Evolutionary conservation across 2,329 filamentous ascomycete species (phyloP).

Genomic region (Cladophialophora chaetospira): DNA sequence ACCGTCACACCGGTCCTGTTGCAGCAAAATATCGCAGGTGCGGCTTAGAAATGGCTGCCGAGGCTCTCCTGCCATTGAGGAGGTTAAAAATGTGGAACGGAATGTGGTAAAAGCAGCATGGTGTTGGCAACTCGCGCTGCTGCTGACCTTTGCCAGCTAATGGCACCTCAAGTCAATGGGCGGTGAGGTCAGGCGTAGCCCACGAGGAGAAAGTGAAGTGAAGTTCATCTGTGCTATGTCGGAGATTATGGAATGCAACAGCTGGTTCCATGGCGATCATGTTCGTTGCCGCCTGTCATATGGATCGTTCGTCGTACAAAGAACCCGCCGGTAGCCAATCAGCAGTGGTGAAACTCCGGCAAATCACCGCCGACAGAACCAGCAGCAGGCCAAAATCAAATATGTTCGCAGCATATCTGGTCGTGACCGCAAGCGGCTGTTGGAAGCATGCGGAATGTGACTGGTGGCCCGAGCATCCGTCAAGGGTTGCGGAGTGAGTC

Average conservation of each 20-base stretch:
- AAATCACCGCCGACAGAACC: constrained; percentile 23
- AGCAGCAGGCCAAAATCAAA: constrained; percentile 17
- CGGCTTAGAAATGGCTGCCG: too few species aligned
- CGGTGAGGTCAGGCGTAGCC: background rate
- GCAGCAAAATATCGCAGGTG: too few species aligned
- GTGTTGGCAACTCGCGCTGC: too few species aligned
- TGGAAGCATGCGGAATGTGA: constrained; percentile 22
- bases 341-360: background rate
- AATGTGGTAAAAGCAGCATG: background rate
- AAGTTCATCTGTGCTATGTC: constrained; percentile 16
- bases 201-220: background rate
- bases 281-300: constrained; percentile 27
- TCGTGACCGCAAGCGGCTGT: constrained; percentile 6
- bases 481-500: constrained; percentile 11
- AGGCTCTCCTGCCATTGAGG: too few species aligned
- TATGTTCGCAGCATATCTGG: background rate
- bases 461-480: constrained; percentile 22
- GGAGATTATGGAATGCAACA: constrained; percentile 27
- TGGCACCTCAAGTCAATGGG: background rate
- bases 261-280: constrained; percentile 28
- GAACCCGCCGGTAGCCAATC: constrained; percentile 26
- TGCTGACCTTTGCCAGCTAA: too few species aligned
- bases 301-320: constrained; percentile 26
- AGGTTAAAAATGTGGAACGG: too few species aligned
- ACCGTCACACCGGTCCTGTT: too few species aligned